phyloP scores from a whole-genome alignment of 1,284 basidiomycete species.

The Ganoderma boninense region DNA sequence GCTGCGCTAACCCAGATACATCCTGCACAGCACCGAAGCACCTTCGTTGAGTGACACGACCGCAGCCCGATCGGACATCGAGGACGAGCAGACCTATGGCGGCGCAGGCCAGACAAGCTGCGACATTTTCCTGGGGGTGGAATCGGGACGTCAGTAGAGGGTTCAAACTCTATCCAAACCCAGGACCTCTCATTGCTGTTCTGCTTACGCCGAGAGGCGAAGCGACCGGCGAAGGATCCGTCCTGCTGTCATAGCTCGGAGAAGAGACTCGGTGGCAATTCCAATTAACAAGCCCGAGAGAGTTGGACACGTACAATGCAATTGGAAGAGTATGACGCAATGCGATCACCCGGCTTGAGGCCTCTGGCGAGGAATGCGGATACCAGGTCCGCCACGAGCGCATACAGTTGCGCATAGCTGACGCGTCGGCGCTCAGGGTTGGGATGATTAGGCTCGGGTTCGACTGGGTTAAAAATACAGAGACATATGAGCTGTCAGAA shows the following conservation, averaged over 20 bases:
- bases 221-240: slow-evolving; percentile 17
- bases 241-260: not conserved
- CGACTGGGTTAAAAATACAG: slow-evolving; percentile 49
- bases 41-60: not conserved
- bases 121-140: slow-evolving; percentile 68
- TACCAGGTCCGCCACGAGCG: slow-evolving; percentile 67
- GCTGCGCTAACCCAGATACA: slow-evolving; percentile 89
- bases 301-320: slow-evolving; percentile 63
- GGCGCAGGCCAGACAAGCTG: slow-evolving; percentile 78
- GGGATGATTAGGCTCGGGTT: slow-evolving; percentile 62
- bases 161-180: not conserved
- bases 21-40: slow-evolving; percentile 38
- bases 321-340: slow-evolving; percentile 86
- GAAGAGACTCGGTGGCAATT: not conserved
- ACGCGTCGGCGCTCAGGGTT: slow-evolving; percentile 55
- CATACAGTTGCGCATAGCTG: slow-evolving; percentile 70
- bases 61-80: not conserved
- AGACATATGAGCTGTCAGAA: not conserved
- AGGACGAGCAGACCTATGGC: slow-evolving; percentile 58
- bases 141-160: slow-evolving; percentile 10
- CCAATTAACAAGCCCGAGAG: not conserved
- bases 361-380: slow-evolving; percentile 68
- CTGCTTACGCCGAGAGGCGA: not conserved
- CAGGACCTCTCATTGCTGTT: not conserved
- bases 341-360: slow-evolving; percentile 76